Evolutionary conservation across 83 land plant species (phyloP).

Genomic region (Diphasiastrum complanatum): DNA sequence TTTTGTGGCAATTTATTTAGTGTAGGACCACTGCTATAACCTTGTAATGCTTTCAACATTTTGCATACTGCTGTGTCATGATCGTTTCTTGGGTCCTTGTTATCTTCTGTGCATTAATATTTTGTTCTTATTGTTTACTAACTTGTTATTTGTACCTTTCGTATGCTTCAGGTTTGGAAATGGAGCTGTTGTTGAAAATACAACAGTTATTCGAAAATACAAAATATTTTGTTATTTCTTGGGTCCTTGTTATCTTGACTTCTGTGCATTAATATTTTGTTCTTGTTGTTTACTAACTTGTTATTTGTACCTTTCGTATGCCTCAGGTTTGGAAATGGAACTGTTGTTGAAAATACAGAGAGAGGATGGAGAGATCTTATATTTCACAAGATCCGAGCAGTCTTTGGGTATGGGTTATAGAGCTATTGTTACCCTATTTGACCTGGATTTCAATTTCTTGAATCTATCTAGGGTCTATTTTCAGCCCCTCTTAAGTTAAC

Average conservation of each 20-base stretch:
- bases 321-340: constrained; percentile 77
- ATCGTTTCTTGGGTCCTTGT: too few relatives aligned
- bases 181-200: constrained; percentile 85
- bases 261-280: neutral
- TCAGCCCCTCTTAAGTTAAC: too few relatives aligned
- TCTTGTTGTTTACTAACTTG: neutral
- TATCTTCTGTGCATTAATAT: neutral
- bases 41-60: too few relatives aligned
- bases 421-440: too few relatives aligned
- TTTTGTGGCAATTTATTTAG: too few relatives aligned
- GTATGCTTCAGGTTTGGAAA: constrained; percentile 65
- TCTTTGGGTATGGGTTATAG: constrained; percentile 70
- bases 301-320: neutral
- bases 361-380: constrained; percentile 94
- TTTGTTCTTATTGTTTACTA: neutral
- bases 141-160: neutral
- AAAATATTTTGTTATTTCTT: too few relatives aligned
- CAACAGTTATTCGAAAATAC: too few relatives aligned
- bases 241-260: constrained; percentile 3
- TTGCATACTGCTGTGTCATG: too few relatives aligned
- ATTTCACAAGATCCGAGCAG: constrained; percentile 87
- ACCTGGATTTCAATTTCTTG: too few relatives aligned
- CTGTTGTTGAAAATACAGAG: constrained; percentile 92
- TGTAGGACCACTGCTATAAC: too few relatives aligned
- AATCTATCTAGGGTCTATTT: too few relatives aligned